phyloP scores from a whole-genome alignment of 768 basidiomycete genomes.

The Agaricus sinodeliciosus region DNA sequence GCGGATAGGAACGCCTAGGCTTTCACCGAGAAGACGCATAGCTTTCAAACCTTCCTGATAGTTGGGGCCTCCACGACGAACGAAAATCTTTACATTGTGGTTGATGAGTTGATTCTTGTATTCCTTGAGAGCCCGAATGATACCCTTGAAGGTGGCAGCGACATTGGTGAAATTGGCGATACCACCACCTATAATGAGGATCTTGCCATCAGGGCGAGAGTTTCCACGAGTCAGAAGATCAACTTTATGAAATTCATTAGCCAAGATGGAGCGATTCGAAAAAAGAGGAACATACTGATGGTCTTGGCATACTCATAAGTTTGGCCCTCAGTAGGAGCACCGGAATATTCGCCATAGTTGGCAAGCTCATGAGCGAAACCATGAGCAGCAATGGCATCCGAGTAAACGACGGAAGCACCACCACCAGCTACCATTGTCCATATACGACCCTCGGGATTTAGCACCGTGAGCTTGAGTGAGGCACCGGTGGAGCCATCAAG shows the following conservation, averaged over 20 bases:
- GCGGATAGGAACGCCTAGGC: constrained; percentile 92
- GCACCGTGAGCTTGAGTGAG: constrained; percentile 94
- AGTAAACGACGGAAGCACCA: constrained; percentile 64
- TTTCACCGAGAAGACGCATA: constrained; percentile 95
- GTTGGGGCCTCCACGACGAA: constrained; percentile 97
- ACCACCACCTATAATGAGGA: constrained; percentile 99
- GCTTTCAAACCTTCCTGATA: constrained; percentile 98
- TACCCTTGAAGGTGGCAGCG: constrained; percentile 99
- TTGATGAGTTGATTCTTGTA: constrained; percentile 80
- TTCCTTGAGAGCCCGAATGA: constrained; percentile 94
- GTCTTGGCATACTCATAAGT: constrained; percentile 99
- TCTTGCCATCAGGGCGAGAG: constrained; percentile 83
- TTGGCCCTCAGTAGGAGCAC: constrained; percentile 96
- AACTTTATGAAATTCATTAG: constrained; percentile 34
- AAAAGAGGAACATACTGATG: constrained; percentile 52
- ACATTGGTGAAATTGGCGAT: constrained; percentile 99
- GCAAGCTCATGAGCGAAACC: constrained; percentile 97
- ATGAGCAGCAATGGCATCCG: constrained; percentile 82
- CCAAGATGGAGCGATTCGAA: not conserved
- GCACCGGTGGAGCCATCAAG: constrained; percentile 96
- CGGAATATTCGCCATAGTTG: constrained; percentile 99
- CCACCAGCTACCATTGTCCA: constrained; percentile 99
- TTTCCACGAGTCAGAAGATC: constrained; percentile 92
- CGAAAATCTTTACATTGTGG: constrained; percentile 90
- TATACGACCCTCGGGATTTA: constrained; percentile 90